A percentile compares a stretch with the other conserved stretches of the same genome.
phyloP scores from a whole-genome alignment of 129 eudicot genomes.

The Escallonia herrerae region DNA sequence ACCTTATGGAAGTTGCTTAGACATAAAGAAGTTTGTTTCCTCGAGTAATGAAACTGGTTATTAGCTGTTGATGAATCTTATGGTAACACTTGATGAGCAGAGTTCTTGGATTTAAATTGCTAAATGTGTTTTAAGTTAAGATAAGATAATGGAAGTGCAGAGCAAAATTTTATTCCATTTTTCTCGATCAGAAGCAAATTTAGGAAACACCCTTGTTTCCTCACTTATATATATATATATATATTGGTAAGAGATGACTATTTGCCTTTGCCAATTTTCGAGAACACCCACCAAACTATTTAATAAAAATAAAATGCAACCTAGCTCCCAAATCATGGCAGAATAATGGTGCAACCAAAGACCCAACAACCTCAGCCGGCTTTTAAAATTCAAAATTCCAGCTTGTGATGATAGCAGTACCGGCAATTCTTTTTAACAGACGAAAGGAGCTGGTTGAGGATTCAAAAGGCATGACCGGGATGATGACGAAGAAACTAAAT shows the following conservation, averaged over 20 bases:
- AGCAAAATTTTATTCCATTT: too few species aligned
- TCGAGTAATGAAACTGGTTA: not conserved
- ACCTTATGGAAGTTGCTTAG: constrained; percentile 1
- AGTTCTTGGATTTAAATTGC: too few species aligned
- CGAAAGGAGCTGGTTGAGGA: not conserved
- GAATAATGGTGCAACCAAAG: not conserved
- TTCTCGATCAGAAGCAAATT: not conserved
- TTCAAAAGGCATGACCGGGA: not conserved
- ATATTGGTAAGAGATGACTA: too few species aligned
- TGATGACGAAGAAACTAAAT: not conserved
- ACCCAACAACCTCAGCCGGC: not conserved
- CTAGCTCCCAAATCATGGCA: not conserved
- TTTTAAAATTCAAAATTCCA: not conserved
- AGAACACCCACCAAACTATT: too few species aligned
- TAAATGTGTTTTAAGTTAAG: too few species aligned
- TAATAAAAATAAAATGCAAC: not conserved
- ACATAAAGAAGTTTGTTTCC: not conserved
- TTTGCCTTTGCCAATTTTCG: too few species aligned
- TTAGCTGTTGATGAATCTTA: too few species aligned
- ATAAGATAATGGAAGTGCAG: too few species aligned
- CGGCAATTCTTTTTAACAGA: not conserved
- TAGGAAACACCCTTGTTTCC: not conserved
- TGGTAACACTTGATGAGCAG: too few species aligned
- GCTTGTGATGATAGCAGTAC: not conserved
- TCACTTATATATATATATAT: too few species aligned